Percentiles rank a stretch among this genome's conserved stretches.
These are phyloP conservation scores for Penicillium samsonianum DNA, from an alignment of 495 filamentous ascomycete species.

Conservation along the genomic window DNA sequence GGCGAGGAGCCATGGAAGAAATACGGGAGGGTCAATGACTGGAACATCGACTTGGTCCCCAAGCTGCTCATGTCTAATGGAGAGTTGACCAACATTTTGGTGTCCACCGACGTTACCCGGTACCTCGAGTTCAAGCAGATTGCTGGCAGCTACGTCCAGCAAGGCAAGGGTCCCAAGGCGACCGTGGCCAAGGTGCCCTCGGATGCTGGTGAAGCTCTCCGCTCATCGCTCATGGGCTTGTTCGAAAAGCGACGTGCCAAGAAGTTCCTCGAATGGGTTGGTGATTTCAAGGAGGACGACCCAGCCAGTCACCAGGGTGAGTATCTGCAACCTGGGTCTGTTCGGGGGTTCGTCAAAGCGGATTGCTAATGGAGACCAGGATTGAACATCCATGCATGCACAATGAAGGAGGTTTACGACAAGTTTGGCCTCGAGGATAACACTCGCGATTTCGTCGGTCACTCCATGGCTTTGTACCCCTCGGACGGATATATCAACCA, in stretches of 20 bases:
- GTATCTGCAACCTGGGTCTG: conserved; percentile 22
- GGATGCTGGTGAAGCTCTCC: conserved; percentile 85
- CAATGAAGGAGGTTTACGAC: conserved; percentile 97
- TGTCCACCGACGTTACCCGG: conserved; percentile 93
- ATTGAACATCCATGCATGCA: conserved; percentile 72
- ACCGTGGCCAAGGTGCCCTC: conserved; percentile 97
- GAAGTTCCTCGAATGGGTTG: conserved; percentile 96
- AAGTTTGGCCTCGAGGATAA: conserved; percentile 91
- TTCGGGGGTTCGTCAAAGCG: background rate
- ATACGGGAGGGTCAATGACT: conserved; percentile 94
- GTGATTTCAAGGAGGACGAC: conserved; percentile 82
- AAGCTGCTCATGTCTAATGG: conserved; percentile 99
- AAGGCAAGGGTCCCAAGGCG: conserved; percentile 73
- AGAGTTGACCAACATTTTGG: conserved; percentile 96
- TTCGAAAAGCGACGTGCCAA: conserved; percentile 98
- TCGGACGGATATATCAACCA: conserved; percentile 82
- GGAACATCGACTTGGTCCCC: conserved; percentile 98
- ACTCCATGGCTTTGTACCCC: conserved; percentile 95
- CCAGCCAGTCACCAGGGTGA: conserved; percentile 82
- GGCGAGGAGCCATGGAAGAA: conserved; percentile 97
- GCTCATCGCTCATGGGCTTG: conserved; percentile 91
- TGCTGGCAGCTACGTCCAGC: conserved; percentile 95
- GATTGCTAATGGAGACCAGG: conserved; percentile 55
- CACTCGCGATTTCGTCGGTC: conserved; percentile 94
- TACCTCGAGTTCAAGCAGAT: conserved; percentile 99